These are phyloP conservation scores for Rhizopus microsporus DNA, from an alignment of 371 early-diverging fungal species.

Conservation along the genomic window DNA sequence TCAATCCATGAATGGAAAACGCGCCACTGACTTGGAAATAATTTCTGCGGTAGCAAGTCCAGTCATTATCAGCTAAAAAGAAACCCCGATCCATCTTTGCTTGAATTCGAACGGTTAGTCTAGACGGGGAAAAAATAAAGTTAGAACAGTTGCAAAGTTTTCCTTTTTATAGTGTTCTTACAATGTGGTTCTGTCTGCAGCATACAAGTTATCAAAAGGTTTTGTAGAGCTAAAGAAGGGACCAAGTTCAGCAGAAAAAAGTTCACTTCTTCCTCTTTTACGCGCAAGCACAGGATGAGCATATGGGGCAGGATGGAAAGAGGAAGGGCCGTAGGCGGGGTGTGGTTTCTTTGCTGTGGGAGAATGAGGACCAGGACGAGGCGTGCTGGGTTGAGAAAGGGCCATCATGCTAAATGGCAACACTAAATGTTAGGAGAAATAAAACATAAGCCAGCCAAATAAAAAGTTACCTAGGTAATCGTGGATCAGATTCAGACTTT, in stretches of 20 bases:
- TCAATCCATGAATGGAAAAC: constrained; percentile 62
- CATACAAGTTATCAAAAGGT: constrained; percentile 62
- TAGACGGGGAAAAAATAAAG: constrained; percentile 6
- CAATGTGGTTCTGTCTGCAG: constrained; percentile 61
- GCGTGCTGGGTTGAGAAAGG: constrained; percentile 52
- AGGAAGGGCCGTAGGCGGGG: constrained; percentile 29
- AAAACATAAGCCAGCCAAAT: constrained; percentile 6
- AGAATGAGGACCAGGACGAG: constrained; percentile 35
- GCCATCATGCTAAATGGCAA: constrained; percentile 37
- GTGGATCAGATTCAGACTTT: constrained; percentile 37
- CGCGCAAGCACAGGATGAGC: constrained; percentile 30
- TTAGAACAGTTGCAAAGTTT: neutral
- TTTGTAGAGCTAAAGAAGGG: constrained; percentile 70
- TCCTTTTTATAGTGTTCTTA: constrained; percentile 28
- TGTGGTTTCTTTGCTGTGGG: constrained; percentile 26
- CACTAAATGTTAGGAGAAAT: constrained; percentile 9
- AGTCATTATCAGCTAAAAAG: constrained; percentile 77
- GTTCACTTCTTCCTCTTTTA: constrained; percentile 39
- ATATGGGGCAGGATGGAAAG: constrained; percentile 36
- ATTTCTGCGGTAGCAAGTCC: constrained; percentile 96
- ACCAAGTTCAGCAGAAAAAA: constrained; percentile 46
- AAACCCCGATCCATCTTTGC: constrained; percentile 81
- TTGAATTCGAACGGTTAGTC: constrained; percentile 49
- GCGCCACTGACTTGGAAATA: constrained; percentile 89
- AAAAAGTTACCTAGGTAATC: constrained; percentile 43